Evolutionary conservation across 108 stramenopile species (phyloP), one percentile per base, ranked within the genome.

Genomic region (Licmophora abbreviata): DNA sequence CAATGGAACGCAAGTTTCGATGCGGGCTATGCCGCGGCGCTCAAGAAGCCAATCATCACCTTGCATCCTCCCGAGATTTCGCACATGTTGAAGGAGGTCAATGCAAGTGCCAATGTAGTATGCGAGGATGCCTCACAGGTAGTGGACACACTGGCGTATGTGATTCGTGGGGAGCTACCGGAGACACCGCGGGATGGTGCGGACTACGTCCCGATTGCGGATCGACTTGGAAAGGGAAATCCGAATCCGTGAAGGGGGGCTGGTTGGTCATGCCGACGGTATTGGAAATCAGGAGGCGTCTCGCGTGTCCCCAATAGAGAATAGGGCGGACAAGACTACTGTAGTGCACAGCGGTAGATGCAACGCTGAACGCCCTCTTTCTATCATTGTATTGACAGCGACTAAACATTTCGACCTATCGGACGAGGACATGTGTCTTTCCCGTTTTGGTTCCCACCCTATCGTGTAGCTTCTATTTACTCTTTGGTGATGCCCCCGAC

Each of bases 11-110:
- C 88, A 8, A 83, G 83, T 18, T 90, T 91, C 54, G 88, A 85
- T 60, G 90, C 85, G 0, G 90, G 85, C 8, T 92, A 81, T 60
- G 90, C 90, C 3, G 54, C 73, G 4, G 91, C 91, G 20, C 30
- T 78, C 54, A 74, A 71, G 9, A 92, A 85, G 46, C 63, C 78
- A 0, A 66, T 92, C 29, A 83, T 92, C 18, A 86, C 84, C 1
- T 44, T 92, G 47, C 91, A 92, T 66, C 84, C 86, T 7, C 79
- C 86, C 5, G 58, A 44, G 25, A 55, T 92, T 7, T 75, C 74
- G 12, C 91, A 92, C 65, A 92, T 92, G 91, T 68, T 92, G 33
- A 92, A 92, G 69, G 91, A 92, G 58, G 85, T 88, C 41, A 88
- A 88, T 64, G 77, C 78, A 3, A 59, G 62, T 48, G 81, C 90